Evolutionary conservation across 805 yeast species (phyloP).

Genomic region (Wickerhamomyces alni): DNA sequence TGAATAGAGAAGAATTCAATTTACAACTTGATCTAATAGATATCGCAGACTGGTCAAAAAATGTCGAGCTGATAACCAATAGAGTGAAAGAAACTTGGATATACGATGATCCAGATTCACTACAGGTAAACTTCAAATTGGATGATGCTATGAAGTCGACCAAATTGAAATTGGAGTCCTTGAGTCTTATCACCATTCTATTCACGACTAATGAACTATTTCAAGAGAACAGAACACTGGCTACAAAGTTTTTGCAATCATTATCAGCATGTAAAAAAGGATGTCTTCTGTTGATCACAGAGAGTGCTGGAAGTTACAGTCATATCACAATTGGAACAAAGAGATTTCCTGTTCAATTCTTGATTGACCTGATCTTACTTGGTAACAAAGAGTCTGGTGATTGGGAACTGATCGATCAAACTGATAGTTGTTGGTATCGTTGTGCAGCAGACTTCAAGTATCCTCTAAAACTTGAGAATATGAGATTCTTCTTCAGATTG

Average conservation of each 20-base stretch:
- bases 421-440: conserved; percentile 83
- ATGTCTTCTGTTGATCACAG: conserved; percentile 60
- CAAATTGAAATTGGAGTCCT: conserved; percentile 14
- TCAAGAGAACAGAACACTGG: conserved; percentile 54
- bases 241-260: conserved; percentile 53
- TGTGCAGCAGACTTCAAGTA: conserved; percentile 47
- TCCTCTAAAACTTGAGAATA: conserved; percentile 70
- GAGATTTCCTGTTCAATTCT: conserved; percentile 75
- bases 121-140: conserved; percentile 28
- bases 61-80: conserved; percentile 38
- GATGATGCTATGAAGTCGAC: conserved; percentile 29
- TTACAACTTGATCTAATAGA: conserved; percentile 57
- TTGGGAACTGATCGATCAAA: conserved; percentile 61
- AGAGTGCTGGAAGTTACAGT: conserved; percentile 88
- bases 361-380: conserved; percentile 65
- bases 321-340: conserved; percentile 71
- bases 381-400: conserved; percentile 45
- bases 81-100: conserved; percentile 51
- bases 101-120: conserved; percentile 28
- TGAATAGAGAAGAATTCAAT: conserved; percentile 18
- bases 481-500: conserved; percentile 79
- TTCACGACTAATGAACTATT: conserved; percentile 88
- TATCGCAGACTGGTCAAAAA: conserved; percentile 69
- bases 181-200: conserved; percentile 59
- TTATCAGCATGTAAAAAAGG: conserved; percentile 53